Base-by-base conservation (phyloP, 2,329 filamentous ascomycete species). In the Alternaria tenuissima region DNA sequence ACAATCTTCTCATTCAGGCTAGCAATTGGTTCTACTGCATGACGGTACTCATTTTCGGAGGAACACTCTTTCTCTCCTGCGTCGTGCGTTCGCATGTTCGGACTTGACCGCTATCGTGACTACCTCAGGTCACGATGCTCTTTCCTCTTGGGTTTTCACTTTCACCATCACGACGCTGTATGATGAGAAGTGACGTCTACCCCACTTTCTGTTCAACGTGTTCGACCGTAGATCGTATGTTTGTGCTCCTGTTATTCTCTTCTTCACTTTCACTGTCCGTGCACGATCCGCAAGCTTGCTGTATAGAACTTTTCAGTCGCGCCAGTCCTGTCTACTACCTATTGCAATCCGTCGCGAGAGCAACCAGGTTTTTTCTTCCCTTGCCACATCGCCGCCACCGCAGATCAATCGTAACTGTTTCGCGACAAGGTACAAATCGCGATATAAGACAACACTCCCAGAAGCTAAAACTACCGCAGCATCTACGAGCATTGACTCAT, bases 251-350 rank as follows among this genome's bases (percentile, higher is more conserved):
- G 20, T n/a, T 20, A n/a, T 34, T 9, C 48, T 57, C 48, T 30
- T 30, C 34, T 47, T 47, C 48, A 39, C 48, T 20, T 53, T 57
- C 49, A 58, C 42, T 24, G 24, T 52, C 41, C 52, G 32, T 43
- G 24, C 51, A 11, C 34, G 26, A 26, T 20, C 22, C 8, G n/a
- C 30, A 28, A 32, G 11, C 18, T 30, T 24, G 18, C 22, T 24
- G 16, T 7, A n/a, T 26, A 9, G n/a, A 7, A 30, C 2, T 1
- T 22, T 7, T 9, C 14, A 0, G 24, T n/a, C 11, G 5, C n/a
- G 18, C 32, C 20, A 38, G 20, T 9, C 26, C 12, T 22, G 38
- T 24, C 24, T 22, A 30, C 18, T 24, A 32, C 36, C 24, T 38
- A n/a, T 5, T 11, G 14, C 34, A 18, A n/a, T 6, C 28, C 16